Percentiles rank a stretch among this genome's conserved stretches.
These are phyloP conservation scores for Aspergillus sparsus DNA, from an alignment of 495 filamentous ascomycete genomes.

Conservation along the genomic window DNA sequence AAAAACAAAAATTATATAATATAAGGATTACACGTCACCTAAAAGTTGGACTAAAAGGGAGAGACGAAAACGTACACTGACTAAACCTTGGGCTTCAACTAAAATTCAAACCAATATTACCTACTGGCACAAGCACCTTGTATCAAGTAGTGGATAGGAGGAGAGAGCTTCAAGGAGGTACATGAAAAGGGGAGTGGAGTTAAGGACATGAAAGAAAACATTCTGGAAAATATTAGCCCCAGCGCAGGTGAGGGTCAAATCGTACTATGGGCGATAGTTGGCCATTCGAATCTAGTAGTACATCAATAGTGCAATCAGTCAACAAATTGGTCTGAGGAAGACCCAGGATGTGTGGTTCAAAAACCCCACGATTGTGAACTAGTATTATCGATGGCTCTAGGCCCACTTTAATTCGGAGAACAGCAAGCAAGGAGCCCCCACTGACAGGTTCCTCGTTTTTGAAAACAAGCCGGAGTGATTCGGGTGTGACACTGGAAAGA, in stretches of 20 bases:
- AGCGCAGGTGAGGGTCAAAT: neutral
- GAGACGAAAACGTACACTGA: neutral
- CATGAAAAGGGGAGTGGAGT: neutral
- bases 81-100: neutral
- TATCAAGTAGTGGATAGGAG: too few species aligned
- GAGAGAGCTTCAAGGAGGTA: neutral
- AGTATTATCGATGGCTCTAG: slow-evolving; percentile 5
- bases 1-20: slow-evolving; percentile 27
- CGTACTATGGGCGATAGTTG: too few species aligned
- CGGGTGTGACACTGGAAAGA: too few species aligned
- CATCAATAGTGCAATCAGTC: slow-evolving; percentile 28
- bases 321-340: slow-evolving; percentile 11
- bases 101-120: neutral
- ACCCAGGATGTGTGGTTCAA: neutral
- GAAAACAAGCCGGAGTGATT: neutral
- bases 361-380: slow-evolving; percentile 7
- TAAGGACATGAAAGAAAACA: neutral
- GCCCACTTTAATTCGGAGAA: neutral
- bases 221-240: neutral
- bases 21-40: slow-evolving; percentile 38
- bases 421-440: neutral
- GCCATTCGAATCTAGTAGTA: slow-evolving; percentile 22
- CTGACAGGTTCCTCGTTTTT: neutral
- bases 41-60: slow-evolving; percentile 48
- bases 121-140: too few species aligned